Evolutionary conservation across 495 filamentous ascomycete species (phyloP), one percentile per base, ranked within the genome.

Genomic region (Mytilinidion resinicola): DNA sequence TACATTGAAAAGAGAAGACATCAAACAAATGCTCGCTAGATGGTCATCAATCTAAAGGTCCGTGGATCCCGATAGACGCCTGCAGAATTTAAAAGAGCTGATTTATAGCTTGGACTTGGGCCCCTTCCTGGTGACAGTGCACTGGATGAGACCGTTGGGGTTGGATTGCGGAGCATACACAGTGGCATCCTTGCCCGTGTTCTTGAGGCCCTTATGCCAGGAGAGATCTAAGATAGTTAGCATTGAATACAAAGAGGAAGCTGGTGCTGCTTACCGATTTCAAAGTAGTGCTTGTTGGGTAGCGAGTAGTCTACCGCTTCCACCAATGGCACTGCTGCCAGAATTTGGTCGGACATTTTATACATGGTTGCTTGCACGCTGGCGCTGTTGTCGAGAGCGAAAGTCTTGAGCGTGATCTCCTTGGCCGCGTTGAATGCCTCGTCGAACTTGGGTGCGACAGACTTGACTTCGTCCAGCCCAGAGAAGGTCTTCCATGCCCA

Each of bases 261-360:
- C 54, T 17, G 37, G 43, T 12, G 49, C 4, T 51, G 79, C 86
- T 76, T 78, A 96, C 91, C 87, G 75, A 96, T 86, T 73, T 96
- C 93, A 69, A 96, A 98, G 75, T 96, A 98, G 72, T 98, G 93
- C 77, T 96, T 96, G 76, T 98, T 98, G 19, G 93, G 93, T 69
- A 98, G 77, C 11, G 84, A 80, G 68, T 96, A 97, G 63, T 85
- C 82, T 38, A 91, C 88, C 11, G 80, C 75, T 42, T 88, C 83
- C 9, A 90, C 80, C 70, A 84, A 75, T 33, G 89, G 83, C 54
- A 80, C 90, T 25, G 76, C 82, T 15, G 78, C 88, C 62, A 98
- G 77, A 62, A 98, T 96, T 75, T 87, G 79, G 70, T 92, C 85
- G 57, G 81, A 82, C 93, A 98, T 98, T 79, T 95, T 92, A 75